A percentile compares a stretch with the other conserved stretches of the same genome.
These are phyloP conservation scores for Umbelopsis ramanniana DNA, from an alignment of 192 early-diverging fungal genomes.

Conservation along the genomic window DNA sequence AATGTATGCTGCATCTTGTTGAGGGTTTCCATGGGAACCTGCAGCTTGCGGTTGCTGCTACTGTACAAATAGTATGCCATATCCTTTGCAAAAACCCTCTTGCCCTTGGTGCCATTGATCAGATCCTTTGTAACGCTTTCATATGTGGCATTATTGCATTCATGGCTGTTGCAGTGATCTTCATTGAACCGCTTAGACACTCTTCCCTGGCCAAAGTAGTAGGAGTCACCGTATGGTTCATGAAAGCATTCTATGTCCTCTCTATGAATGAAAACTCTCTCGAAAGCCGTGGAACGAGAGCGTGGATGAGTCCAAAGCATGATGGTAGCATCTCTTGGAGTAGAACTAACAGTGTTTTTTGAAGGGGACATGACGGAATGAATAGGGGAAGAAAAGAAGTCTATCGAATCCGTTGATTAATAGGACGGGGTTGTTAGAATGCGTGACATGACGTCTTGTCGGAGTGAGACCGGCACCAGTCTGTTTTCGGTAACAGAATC, in stretches of 20 bases:
- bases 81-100: constrained; percentile 21
- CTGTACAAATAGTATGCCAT: constrained; percentile 17
- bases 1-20: constrained; percentile 19
- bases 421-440: background rate
- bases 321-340: constrained; percentile 7
- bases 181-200: background rate
- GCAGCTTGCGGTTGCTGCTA: background rate
- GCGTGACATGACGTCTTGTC: background rate
- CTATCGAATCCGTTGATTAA: too few relatives aligned
- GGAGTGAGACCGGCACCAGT: background rate
- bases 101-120: constrained; percentile 11
- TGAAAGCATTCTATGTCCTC: constrained; percentile 9
- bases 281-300: constrained; percentile 13
- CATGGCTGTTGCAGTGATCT: background rate
- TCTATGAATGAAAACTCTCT: constrained; percentile 9
- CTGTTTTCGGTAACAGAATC: background rate
- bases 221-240: constrained; percentile 16
- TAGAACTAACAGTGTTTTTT: background rate
- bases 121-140: constrained; percentile 6
- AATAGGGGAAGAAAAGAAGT: background rate
- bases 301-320: constrained; percentile 19
- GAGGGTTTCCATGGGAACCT: background rate
- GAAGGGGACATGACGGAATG: background rate
- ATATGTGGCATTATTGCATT: background rate
- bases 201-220: constrained; percentile 16